Evolutionary conservation across 2,329 filamentous ascomycete species (phyloP), one percentile per base, ranked within the genome.

Genomic region (Neocatenulostroma microsporum): DNA sequence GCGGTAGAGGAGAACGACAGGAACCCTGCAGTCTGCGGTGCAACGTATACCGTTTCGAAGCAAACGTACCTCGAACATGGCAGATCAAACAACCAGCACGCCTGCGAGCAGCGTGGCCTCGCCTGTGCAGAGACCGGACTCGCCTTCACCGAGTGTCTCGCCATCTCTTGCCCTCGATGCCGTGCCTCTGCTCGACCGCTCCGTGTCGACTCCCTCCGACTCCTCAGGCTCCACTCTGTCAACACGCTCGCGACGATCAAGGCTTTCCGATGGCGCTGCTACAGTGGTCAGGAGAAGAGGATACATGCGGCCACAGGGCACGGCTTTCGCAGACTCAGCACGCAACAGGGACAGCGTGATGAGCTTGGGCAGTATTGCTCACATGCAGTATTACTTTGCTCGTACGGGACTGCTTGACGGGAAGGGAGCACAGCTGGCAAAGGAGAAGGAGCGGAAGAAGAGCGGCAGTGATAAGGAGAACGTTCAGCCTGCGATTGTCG

Each of bases 371-470:
- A 95, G 88, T 62, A 98, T 98, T 53, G 86, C 88, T 38, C 91
- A 98, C 66, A 69, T 98, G 55, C 91, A 98, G 62, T 94, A 96
- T 64, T 98, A 96, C 64, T 98, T 98, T 66, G 89, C 91, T 23
- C 74, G 91, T 41, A 98, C 91, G 1, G 91, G 91, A 5, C 66
- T 98, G 46, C 67, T 98, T 34, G 91, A 98, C 56, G 87, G 89
- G 39, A 95, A 95, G 59, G 89, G 88, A 23, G 91, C 78, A 36
- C 83, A 93, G 59, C 67, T 93, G 41, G 81, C 84, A 15, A 82
- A 82, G 53, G 82, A 81, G 58, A 80, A 74, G 54, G 73, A 78
- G 48, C 70, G 44, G 40, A 51, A 49, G 40, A 48, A 37, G 27
- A 45, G 44, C 21, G 31, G 27, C n/a, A 27, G 21, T 13, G 47